Percentiles rank a stretch among this genome's conserved stretches.
Evolutionary conservation across 2,329 filamentous ascomycete species (phyloP).

Genomic region (Calonectria montana): DNA sequence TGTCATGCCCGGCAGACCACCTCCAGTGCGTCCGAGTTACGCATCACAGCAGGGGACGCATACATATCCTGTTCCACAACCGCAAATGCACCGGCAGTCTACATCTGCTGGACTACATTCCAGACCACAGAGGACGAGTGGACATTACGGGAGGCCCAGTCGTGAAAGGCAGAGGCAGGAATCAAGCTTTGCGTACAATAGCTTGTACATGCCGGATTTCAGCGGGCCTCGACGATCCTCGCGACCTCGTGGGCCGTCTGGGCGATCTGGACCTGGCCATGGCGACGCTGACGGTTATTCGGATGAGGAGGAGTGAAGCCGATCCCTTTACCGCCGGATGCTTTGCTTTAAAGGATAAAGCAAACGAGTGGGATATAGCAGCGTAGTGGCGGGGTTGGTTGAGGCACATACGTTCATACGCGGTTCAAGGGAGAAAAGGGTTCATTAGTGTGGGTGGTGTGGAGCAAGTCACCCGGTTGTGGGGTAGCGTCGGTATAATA

Average conservation of each 20-base stretch:
- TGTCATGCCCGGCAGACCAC: not conserved
- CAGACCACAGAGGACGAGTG: not conserved
- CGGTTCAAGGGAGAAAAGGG: not conserved
- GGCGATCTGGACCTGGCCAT: not conserved
- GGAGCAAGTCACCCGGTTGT: not conserved
- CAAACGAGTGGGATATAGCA: not conserved
- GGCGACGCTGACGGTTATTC: not conserved
- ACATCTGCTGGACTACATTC: not conserved
- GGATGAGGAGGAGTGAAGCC: not conserved
- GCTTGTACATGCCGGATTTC: conserved; percentile 14
- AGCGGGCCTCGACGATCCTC: not conserved
- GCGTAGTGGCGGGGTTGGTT: not conserved
- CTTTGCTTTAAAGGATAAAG: not conserved
- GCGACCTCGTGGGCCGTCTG: not conserved
- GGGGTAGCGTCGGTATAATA: conserved; percentile 5
- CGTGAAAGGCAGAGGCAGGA: not conserved
- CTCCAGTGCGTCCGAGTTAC: not conserved
- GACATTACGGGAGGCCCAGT: not conserved
- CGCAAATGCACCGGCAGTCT: not conserved
- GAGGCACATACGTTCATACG: not conserved
- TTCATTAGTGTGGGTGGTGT: not conserved
- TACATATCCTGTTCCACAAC: not conserved
- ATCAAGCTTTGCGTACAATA: not conserved
- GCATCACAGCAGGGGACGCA: not conserved
- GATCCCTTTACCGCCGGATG: not conserved